phyloP scores from a whole-genome alignment of 495 filamentous ascomycete genomes.

The Neurospora terricola region DNA sequence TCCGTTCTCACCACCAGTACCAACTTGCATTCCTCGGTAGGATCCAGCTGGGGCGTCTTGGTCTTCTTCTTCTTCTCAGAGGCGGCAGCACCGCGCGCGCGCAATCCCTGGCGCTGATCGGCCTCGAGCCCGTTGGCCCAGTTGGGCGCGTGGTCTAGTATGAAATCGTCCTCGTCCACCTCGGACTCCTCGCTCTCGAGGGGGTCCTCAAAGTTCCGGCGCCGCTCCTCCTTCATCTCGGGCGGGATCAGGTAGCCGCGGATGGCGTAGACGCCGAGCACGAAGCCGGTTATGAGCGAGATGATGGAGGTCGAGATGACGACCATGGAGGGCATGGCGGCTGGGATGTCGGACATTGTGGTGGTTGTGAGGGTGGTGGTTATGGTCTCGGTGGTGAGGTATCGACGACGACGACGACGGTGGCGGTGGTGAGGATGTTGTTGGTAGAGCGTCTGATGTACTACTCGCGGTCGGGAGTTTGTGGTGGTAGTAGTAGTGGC shows the following conservation, averaged over 20 bases:
- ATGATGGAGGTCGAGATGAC: conserved; percentile 55
- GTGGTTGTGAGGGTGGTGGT: background rate
- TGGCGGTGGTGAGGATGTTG: too few relatives aligned
- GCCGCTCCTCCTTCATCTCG: conserved; percentile 24
- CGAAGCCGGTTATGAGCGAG: conserved; percentile 53
- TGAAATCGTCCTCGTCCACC: conserved; percentile 38
- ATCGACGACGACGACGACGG: too few relatives aligned
- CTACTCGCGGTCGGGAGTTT: background rate
- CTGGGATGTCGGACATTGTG: conserved; percentile 4
- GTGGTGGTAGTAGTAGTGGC: background rate
- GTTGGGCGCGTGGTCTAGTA: conserved; percentile 51
- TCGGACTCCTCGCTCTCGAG: conserved; percentile 43
- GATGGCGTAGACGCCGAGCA: conserved; percentile 42
- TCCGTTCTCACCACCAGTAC: conserved; percentile 89
- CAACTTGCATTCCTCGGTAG: conserved; percentile 79
- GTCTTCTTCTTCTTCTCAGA: conserved; percentile 5
- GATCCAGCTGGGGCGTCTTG: conserved; percentile 20
- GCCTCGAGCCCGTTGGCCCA: conserved; percentile 43
- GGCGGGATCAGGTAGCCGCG: conserved; percentile 42
- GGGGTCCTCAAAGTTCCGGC: conserved; percentile 24
- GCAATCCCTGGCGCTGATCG: conserved; percentile 38
- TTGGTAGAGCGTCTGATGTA: too few relatives aligned
- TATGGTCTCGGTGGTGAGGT: background rate
- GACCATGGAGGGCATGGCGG: conserved; percentile 9
- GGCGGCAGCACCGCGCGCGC: conserved; percentile 8